Evolutionary conservation across 371 early-diverging fungal genomes (phyloP), one percentile per base, ranked within the genome.

Genomic region (Haplosporangium sp.): DNA sequence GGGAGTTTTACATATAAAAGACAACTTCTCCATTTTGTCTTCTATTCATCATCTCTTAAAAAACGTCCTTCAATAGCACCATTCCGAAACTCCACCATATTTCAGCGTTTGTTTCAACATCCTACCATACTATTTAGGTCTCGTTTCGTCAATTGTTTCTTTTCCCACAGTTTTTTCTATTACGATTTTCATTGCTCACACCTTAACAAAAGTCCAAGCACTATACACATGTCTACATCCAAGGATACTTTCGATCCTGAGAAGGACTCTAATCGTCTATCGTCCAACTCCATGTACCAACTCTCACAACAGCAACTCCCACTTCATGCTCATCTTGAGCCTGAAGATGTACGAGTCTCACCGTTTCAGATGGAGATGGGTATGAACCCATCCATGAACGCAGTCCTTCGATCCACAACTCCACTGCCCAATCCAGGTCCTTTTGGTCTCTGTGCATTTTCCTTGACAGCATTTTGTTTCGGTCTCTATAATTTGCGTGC

Each of bases 391-490:
- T 55, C 79, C 39, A 38, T 77, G 42, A 68, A 78, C 63, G 67
- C 69, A 13, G 73, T 67, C 10, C 58, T 74, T 34, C 81, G 65
- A 45, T 19, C 81, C 13, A 53, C 71, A 10, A 47, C 57, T 8
- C 65, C 72, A 47, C 65, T 58, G 2, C 92, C 88, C 65, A 92
- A 94, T 66, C 93, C 94, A n/a, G 92, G 88, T 52, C 93, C 94
- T 20, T 85, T 93, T 63, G 94, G 93, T 63, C 91, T 93, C 57
- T 89, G 87, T 60, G 85, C 89, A 56, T 93, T 93, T 65, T 92
- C 92, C n/a, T 74, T 93, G 76, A 93, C 94, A 13, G 92, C 94
- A 39, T 89, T 94, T 76, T 91, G 91, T 35, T 86, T 92, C 66
- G 91, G 90, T 17, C 85, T 88, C 62, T 90, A 91, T 82, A 94